These are phyloP conservation scores for Colletotrichum sp. DNA, from an alignment of 2,329 filamentous ascomycete species.

Conservation along the genomic window DNA sequence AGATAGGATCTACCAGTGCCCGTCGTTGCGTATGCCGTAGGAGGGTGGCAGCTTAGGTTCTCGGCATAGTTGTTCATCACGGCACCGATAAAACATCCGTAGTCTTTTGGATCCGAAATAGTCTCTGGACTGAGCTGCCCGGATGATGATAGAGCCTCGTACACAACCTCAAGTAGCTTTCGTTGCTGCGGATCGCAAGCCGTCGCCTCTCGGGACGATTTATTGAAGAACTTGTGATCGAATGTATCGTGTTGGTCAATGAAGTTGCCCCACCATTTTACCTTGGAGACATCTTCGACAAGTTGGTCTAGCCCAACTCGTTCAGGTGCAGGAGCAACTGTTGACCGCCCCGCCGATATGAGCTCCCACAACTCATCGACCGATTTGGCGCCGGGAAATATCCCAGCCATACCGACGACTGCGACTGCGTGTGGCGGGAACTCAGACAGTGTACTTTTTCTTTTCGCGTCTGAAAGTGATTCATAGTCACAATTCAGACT, in stretches of 20 bases:
- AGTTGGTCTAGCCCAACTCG: background rate
- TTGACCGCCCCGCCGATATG: conserved; percentile 17
- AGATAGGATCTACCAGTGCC: conserved; percentile 38
- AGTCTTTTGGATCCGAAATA: conserved; percentile 23
- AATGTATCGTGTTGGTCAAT: conserved; percentile 30
- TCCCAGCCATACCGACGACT: conserved; percentile 46
- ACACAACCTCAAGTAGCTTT: conserved; percentile 41
- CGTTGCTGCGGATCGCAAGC: conserved; percentile 46
- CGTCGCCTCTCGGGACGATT: conserved; percentile 36
- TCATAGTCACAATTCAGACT: background rate
- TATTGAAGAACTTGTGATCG: conserved; percentile 46
- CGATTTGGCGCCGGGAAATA: conserved; percentile 43
- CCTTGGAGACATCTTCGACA: background rate
- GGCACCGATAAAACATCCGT: conserved; percentile 39
- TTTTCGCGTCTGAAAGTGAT: background rate
- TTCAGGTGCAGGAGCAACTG: background rate
- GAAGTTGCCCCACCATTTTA: conserved; percentile 25
- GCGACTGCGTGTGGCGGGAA: conserved; percentile 41
- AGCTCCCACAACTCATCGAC: conserved; percentile 40
- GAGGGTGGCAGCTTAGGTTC: conserved; percentile 33
- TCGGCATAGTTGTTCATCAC: conserved; percentile 42
- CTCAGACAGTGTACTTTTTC: conserved; percentile 25
- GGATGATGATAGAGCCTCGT: conserved; percentile 40
- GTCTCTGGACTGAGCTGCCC: conserved; percentile 29
- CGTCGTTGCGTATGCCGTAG: conserved; percentile 18